Evolutionary conservation across 208 protist genomes (phyloP).

Genomic region (Trypanosoma vivax): DNA sequence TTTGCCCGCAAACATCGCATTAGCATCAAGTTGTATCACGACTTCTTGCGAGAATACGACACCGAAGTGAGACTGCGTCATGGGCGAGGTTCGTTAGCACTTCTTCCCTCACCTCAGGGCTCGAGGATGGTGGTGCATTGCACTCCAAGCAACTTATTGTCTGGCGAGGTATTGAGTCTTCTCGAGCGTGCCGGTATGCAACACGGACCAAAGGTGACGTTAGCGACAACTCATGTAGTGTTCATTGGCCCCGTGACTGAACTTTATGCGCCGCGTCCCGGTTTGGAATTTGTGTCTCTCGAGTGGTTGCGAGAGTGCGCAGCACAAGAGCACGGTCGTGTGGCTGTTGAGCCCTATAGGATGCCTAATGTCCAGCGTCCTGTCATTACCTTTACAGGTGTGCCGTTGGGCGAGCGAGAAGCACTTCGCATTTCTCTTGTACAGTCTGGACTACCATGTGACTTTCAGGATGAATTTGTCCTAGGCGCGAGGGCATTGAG

Average conservation of each 20-base stretch:
- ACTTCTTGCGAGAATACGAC: conserved; percentile 10
- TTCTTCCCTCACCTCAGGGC: not conserved
- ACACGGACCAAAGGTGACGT: conserved; percentile 1
- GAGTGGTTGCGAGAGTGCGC: conserved; percentile 41
- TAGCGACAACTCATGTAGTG: conserved; percentile 50
- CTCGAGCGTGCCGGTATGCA: not conserved
- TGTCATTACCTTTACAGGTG: conserved; percentile 41
- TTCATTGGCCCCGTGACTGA: conserved; percentile 8
- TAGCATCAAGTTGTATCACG: conserved; percentile 1
- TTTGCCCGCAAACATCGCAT: conserved; percentile 15
- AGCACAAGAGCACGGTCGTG: conserved; percentile 18
- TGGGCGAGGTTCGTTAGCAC: not conserved
- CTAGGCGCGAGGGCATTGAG: conserved; percentile 9
- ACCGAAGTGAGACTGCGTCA: not conserved
- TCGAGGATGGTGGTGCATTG: conserved; percentile 8
- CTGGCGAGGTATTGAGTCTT: conserved; percentile 1
- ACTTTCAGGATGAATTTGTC: conserved; percentile 38
- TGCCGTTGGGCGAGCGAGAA: conserved; percentile 24
- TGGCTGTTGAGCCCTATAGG: conserved; percentile 33
- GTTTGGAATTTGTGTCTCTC: conserved; percentile 48
- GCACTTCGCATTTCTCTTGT: conserved; percentile 22
- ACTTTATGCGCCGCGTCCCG: conserved; percentile 39
- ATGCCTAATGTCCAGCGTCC: conserved; percentile 28
- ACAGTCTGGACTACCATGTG: conserved; percentile 18
- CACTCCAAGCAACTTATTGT: conserved; percentile 10